A percentile compares a stretch with the other conserved stretches of the same genome.
phyloP scores from a whole-genome alignment of 306 rosid species.

The Pachyrhizus erosus region DNA sequence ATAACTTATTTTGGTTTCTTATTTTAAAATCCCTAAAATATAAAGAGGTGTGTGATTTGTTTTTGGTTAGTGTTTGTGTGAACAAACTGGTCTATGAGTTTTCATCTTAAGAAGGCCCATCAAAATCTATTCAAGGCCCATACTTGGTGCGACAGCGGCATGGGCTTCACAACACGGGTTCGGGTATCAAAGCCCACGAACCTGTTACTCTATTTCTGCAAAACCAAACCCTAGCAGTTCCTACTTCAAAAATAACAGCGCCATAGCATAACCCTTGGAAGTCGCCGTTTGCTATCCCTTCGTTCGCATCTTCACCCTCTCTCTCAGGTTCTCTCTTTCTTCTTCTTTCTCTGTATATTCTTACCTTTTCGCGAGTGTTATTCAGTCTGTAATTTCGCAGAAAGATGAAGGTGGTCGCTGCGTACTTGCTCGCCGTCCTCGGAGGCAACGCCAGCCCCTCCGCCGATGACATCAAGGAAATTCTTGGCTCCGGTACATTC shows the following conservation, averaged over 20 bases:
- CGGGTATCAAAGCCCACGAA: conserved; percentile 4
- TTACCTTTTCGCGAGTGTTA: neutral
- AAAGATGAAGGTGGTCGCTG: conserved; percentile 74
- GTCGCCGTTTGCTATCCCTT: conserved; percentile 2
- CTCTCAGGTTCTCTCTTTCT: conserved; percentile 7
- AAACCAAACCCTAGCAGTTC: conserved; percentile 21
- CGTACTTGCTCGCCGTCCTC: conserved; percentile 65
- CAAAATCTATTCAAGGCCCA: neutral
- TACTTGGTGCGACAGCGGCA: neutral
- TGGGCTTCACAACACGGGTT: neutral
- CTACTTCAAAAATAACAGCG: neutral
- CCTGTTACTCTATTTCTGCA: neutral
- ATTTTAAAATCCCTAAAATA: no score
- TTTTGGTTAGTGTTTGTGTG: no score
- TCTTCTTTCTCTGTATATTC: neutral
- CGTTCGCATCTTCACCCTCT: neutral
- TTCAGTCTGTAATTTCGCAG: neutral
- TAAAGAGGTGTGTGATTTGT: no score
- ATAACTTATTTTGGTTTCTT: no score
- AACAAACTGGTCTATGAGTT: neutral
- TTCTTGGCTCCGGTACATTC: conserved; percentile 52
- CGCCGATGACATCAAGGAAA: conserved; percentile 47
- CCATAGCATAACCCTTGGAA: neutral
- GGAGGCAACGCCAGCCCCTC: conserved; percentile 67
- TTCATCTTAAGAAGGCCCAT: neutral